Base-by-base conservation (phyloP, 805 yeast genomes). In the Suhomyces sp. region DNA sequence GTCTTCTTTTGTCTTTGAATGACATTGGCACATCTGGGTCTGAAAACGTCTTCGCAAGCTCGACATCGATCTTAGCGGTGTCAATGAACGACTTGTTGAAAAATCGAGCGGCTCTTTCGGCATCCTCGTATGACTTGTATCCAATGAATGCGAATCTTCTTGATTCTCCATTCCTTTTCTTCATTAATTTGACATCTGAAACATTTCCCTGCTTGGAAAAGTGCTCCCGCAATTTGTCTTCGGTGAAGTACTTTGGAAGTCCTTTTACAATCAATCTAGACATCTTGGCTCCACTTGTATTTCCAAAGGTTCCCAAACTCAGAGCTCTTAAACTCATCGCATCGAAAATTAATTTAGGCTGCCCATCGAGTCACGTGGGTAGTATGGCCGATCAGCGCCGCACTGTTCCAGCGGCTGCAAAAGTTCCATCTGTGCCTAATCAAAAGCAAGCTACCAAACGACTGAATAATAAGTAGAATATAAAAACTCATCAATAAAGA, bases 111-210 rank as follows among this genome's bases (percentile, higher is more conserved):
- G 97, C 97, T 45, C 76, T 80, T 48, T 78, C 82, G 1, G 99
- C 98, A 62, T 88, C 96, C 10, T 72, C 78, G 17, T 71, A 76
- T n/a, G 84, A 76, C 61, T 84, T 86, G 69, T 81, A 94, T 0
- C 99, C 99, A 49, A 94, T 76, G 62, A 94, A 94, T 6, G 97
- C 98, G 76, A 94, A 94, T 60, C 96, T 78, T 70, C 99, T 83
- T 8, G 96, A 88, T 62, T 86, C 87, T 24, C 99, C 99, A 59
- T 82, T 83, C 60, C 87, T 78, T 58, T 87, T 89, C 61, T 82
- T 86, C 81, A 91, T 81, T 36, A 94, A 76, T 68, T 88, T 90
- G 38, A 90, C 92, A 79, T 94, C 99, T 0, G 97, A 89, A 27
- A 92, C 90, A 48, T 78, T 76, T 9, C 90, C 88, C 51, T 78